Evolutionary conservation across 352 stramenopile species (phyloP).

Genomic region (Phytophthora melonis): DNA sequence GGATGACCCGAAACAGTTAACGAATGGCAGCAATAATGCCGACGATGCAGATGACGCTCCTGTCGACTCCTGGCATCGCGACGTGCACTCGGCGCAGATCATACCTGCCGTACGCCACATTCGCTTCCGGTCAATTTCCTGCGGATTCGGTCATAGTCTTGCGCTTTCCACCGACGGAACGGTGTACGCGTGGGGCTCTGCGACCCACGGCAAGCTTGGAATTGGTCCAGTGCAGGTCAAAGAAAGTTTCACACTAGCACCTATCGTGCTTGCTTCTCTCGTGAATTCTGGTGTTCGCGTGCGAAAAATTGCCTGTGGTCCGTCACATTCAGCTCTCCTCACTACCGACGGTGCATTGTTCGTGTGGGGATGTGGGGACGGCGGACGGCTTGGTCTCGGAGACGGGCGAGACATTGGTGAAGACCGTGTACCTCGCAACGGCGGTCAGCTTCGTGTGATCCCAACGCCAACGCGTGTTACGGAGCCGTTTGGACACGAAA

Average conservation of each 20-base stretch:
- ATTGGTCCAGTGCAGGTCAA: conserved; percentile 50
- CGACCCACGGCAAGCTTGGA: conserved; percentile 77
- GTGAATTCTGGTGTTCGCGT: conserved; percentile 42
- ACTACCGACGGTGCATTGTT: conserved; percentile 67
- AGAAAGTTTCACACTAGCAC: conserved; percentile 75
- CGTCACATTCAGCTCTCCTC: conserved; percentile 78
- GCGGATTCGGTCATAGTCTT: conserved; percentile 76
- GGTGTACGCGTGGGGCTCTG: conserved; percentile 83
- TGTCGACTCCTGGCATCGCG: conserved; percentile 58
- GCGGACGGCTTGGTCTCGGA: conserved; percentile 74
- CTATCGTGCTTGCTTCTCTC: conserved; percentile 51
- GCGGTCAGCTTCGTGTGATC: conserved; percentile 52
- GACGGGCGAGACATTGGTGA: conserved; percentile 71
- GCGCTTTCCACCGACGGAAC: conserved; percentile 67
- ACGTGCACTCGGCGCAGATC: conserved; percentile 55
- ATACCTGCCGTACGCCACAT: conserved; percentile 50
- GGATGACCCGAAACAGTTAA: background rate
- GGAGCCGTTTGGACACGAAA: conserved; percentile 49
- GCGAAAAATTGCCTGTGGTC: conserved; percentile 76
- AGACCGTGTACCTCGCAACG: conserved; percentile 67
- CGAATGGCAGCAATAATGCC: conserved; percentile 13
- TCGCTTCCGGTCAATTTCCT: conserved; percentile 67
- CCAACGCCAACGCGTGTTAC: conserved; percentile 52
- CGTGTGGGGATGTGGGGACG: conserved; percentile 80
- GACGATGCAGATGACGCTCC: conserved; percentile 10